Conservation (phyloP, 108 stramenopile genomes). For the Cyclotella baltica region DNA sequence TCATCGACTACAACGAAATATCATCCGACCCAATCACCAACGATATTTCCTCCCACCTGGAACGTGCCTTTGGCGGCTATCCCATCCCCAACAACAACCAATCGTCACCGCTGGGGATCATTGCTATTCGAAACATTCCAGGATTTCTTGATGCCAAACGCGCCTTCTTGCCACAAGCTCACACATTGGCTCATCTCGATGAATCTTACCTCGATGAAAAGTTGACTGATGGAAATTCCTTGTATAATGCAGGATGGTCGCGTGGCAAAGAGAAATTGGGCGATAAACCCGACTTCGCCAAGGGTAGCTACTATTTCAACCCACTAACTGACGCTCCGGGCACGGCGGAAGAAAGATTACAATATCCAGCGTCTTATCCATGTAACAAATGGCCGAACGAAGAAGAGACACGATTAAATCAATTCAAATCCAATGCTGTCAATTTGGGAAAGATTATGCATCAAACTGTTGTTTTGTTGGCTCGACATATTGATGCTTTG, state of each 20-base stretch:
- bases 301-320: constrained; percentile 91
- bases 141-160: constrained; percentile 75
- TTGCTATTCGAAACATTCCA: constrained; percentile 87
- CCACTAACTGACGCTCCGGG: constrained; percentile 85
- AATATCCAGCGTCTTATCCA: constrained; percentile 88
- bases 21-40: constrained; percentile 15
- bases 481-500: constrained; percentile 78
- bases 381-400: constrained; percentile 87
- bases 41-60: constrained; percentile 42
- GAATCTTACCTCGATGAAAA: constrained; percentile 57
- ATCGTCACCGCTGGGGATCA: constrained; percentile 69
- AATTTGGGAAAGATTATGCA: constrained; percentile 82
- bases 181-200: constrained; percentile 77
- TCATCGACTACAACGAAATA: constrained; percentile 62
- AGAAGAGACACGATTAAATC: constrained; percentile 52
- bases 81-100: background rate
- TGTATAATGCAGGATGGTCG: constrained; percentile 94
- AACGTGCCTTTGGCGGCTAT: constrained; percentile 64
- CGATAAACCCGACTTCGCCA: constrained; percentile 85
- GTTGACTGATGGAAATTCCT: constrained; percentile 69
- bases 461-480: constrained; percentile 62
- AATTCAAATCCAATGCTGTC: constrained; percentile 64
- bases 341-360: constrained; percentile 69
- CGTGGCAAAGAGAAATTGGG: constrained; percentile 93
- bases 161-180: constrained; percentile 72